Evolutionary conservation across 129 eudicot species (phyloP).

Genomic region (Deinandra increscens): DNA sequence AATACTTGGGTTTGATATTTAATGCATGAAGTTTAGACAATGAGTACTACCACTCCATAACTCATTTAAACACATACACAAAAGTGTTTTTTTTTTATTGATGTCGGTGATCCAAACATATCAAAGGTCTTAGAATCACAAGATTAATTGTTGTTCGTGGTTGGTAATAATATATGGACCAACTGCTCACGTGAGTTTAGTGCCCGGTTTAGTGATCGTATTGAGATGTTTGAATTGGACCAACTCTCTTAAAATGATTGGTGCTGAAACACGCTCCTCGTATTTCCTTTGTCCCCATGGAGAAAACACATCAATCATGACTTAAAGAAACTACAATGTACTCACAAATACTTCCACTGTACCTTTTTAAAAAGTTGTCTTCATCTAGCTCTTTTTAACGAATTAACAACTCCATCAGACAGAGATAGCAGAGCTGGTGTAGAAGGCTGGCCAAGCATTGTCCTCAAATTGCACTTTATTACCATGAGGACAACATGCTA

Average conservation of each 20-base stretch:
- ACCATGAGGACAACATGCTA: not conserved
- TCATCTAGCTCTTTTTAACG: too few species aligned
- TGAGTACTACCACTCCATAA: not conserved
- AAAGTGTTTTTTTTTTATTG: not conserved
- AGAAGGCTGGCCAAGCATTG: not conserved
- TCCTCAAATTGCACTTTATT: not conserved
- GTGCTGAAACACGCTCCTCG: too few species aligned
- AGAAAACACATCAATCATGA: too few species aligned
- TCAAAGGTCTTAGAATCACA: not conserved
- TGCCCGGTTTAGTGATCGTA: too few species aligned
- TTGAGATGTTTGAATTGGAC: too few species aligned
- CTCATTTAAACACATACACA: not conserved
- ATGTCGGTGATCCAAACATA: not conserved
- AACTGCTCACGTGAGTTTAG: not conserved
- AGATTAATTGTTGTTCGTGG: not conserved
- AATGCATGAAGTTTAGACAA: not conserved
- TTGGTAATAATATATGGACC: not conserved
- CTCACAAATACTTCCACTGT: too few species aligned
- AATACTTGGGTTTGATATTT: not conserved
- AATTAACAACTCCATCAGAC: too few species aligned
- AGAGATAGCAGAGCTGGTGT: not conserved
- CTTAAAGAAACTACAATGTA: too few species aligned
- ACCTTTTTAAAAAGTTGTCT: too few species aligned
- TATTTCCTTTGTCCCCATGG: too few species aligned
- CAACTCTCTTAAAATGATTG: too few species aligned